Percentiles rank a stretch among this genome's conserved stretches.
Evolutionary conservation across 768 basidiomycete species (phyloP).

Genomic region (Lentinula sp.): DNA sequence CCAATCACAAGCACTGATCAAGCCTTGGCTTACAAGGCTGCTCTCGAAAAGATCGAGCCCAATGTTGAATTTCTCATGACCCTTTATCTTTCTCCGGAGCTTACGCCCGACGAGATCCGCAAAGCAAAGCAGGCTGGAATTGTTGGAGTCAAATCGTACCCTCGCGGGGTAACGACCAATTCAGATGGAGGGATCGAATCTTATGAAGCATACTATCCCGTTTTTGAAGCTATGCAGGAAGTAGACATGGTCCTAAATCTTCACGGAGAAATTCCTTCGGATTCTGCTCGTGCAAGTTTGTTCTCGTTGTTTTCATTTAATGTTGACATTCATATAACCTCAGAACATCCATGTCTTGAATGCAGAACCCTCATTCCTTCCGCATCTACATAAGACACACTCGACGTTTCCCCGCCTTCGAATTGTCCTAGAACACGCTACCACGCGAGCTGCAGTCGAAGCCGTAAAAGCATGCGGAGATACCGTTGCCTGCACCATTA

Average conservation of each 20-base stretch:
- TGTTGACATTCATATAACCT: background rate
- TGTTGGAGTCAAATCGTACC: conserved; percentile 93
- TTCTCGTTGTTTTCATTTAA: background rate
- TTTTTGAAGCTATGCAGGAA: conserved; percentile 92
- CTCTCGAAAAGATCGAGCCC: conserved; percentile 71
- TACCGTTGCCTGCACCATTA: conserved; percentile 95
- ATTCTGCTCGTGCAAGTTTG: conserved; percentile 47
- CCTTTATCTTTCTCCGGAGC: conserved; percentile 85
- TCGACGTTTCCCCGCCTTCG: conserved; percentile 79
- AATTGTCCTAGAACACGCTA: conserved; percentile 97
- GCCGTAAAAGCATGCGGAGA: conserved; percentile 70
- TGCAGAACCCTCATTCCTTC: conserved; percentile 85
- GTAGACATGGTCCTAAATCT: conserved; percentile 93
- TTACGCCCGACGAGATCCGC: conserved; percentile 86
- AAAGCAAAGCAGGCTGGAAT: conserved; percentile 86
- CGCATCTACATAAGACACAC: conserved; percentile 81
- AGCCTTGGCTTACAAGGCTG: conserved; percentile 74
- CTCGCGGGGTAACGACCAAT: conserved; percentile 95
- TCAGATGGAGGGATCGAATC: conserved; percentile 95
- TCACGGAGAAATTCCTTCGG: conserved; percentile 96
- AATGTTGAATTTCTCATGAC: conserved; percentile 90
- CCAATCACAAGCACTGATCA: conserved; percentile 79
- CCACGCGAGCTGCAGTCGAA: conserved; percentile 86
- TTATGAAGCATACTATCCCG: conserved; percentile 87
- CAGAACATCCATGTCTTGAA: conserved; percentile 92